Evolutionary conservation across 1,284 basidiomycete genomes (phyloP).

Genomic region (Melampsora americana): DNA sequence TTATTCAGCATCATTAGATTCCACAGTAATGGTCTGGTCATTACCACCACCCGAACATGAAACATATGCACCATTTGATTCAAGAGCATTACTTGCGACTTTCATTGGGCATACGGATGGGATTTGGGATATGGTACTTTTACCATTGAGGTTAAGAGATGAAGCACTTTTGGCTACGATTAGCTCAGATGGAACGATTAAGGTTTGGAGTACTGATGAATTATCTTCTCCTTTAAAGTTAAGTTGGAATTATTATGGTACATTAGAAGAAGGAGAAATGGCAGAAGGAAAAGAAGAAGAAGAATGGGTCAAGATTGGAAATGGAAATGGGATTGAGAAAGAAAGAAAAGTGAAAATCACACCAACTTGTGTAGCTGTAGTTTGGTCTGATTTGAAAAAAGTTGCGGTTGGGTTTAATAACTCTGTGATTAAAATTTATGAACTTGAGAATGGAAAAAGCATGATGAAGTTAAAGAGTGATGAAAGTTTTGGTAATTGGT

Average conservation of each 20-base stretch:
- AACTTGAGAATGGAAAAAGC: conserved; percentile 79
- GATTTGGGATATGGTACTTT: conserved; percentile 80
- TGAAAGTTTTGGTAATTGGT: conserved; percentile 63
- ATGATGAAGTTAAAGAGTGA: conserved; percentile 67
- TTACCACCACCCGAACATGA: conserved; percentile 66
- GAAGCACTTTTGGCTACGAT: conserved; percentile 73
- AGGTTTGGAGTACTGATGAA: conserved; percentile 76
- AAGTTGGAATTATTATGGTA: conserved; percentile 71
- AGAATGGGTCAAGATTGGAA: conserved; percentile 47
- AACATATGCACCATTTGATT: conserved; percentile 81
- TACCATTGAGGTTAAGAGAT: conserved; percentile 67
- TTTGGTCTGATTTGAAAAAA: conserved; percentile 62
- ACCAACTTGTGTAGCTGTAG: conserved; percentile 74
- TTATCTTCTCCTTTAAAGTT: conserved; percentile 61
- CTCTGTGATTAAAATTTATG: conserved; percentile 82
- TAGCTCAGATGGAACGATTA: conserved; percentile 83
- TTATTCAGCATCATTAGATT: conserved; percentile 88
- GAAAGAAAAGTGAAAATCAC: conserved; percentile 59
- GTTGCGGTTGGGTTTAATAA: conserved; percentile 79
- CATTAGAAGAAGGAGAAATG: conserved; percentile 49
- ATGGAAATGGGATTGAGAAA: conserved; percentile 2
- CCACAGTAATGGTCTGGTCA: conserved; percentile 85
- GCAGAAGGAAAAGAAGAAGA: conserved; percentile 57
- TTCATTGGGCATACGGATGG: conserved; percentile 89
- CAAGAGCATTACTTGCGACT: conserved; percentile 69